Base-by-base conservation (phyloP, 2,329 filamentous ascomycete genomes). In the Ascochyta clinopodiicola region DNA sequence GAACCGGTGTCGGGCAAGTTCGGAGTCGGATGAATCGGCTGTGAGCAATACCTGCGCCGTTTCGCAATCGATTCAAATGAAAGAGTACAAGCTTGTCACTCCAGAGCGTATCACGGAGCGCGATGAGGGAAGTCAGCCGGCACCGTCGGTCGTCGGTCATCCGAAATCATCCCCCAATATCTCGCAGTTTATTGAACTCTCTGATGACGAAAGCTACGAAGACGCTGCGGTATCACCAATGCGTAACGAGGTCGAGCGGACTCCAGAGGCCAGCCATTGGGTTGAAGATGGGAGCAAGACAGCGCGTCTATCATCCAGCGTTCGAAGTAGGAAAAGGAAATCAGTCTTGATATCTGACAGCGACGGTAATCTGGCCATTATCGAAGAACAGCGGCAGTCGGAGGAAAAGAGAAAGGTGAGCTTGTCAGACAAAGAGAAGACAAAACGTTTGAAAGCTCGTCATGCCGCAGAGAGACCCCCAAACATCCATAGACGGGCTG, bases 21-120 rank as follows among this genome's bases (percentile, higher is more conserved):
- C 24, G 3, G 24, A 4, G 24, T 6, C 22, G 19, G 4, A 8
- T 19, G 10, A 27, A 6, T 15, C 21, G 12, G 8, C 19, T 36
- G 34, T 8, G n/a, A 36, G 6, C 17, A n/a, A 19, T 21, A 9
- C 8, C 7, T 5, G n/a, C 19, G 17, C 17, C 17, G 17, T 0
- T 10, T 19, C 12, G 2, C 21, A 1, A 13, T 19, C 9, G 21
- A 4, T 24, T 4, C 12, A 13, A 9, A 13, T 44, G 21, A 7
- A 31, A 4, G 21, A 38, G 2, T 27, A 29, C 1, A 44, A 13
- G 13, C 32, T 19, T 5, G 22, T 22, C 1, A 49, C 44, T 1
- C 51, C 39, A 32, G 39, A 54, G 29, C 24, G 25, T 13, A 54
- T 31, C 12, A 34, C 37, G 21, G 44, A 49, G 12, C n/a, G 44